A percentile compares a stretch with the other conserved stretches of the same genome.
These are phyloP conservation scores for Schizochytrium sp. DNA, from an alignment of 108 stramenopile species.

Conservation along the genomic window DNA sequence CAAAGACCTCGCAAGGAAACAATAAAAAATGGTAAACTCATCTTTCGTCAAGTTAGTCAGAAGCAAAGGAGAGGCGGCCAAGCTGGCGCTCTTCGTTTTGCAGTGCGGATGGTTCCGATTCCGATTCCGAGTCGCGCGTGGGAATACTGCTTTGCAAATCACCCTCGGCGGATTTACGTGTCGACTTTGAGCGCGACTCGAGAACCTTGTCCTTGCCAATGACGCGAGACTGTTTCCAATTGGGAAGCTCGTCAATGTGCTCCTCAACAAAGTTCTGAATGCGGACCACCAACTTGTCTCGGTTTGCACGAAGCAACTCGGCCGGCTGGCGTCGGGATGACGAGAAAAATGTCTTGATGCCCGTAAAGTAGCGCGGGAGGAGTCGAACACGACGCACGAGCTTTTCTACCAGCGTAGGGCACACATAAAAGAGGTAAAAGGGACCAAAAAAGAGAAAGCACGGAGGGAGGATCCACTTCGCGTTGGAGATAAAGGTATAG, in stretches of 20 bases:
- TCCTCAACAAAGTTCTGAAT: not conserved
- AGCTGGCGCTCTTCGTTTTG: not conserved
- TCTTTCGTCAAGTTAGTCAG: not conserved
- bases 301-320: not conserved
- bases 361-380: not conserved
- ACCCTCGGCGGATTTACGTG: not conserved
- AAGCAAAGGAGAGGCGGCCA: not conserved
- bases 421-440: not conserved
- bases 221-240: not conserved
- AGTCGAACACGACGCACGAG: not conserved
- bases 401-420: not conserved
- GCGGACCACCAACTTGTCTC: not conserved
- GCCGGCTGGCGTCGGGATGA: not conserved
- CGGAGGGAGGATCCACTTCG: not conserved
- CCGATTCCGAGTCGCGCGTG: not conserved
- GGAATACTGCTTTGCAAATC: not conserved
- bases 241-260: not conserved
- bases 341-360: not conserved
- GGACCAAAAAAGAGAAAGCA: slow-evolving; percentile 1
- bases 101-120: not conserved
- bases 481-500: not conserved
- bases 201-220: not conserved
- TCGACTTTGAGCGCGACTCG: not conserved
- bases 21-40: too few relatives aligned
- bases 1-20: too few relatives aligned